A percentile compares a stretch with the other conserved stretches of the same genome.
Conservation (phyloP, 2,329 filamentous ascomycete species). For the Aspergillus unguis region DNA sequence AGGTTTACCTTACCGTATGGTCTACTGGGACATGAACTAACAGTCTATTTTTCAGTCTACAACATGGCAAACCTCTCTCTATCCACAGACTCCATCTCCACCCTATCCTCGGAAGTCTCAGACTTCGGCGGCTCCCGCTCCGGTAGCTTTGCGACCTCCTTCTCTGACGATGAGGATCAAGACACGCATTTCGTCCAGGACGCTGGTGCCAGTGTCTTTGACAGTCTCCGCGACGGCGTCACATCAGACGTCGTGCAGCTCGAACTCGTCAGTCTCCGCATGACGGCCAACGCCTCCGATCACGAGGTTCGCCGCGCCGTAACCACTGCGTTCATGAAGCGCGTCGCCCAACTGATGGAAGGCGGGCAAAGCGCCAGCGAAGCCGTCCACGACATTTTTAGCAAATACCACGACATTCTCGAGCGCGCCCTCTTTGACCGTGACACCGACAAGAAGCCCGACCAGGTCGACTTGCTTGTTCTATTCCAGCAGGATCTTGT, state of each 20-base stretch:
- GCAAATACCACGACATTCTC: conserved; percentile 61
- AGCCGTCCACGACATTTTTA: conserved; percentile 63
- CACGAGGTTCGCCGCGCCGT: conserved; percentile 83
- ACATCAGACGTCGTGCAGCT: conserved; percentile 82
- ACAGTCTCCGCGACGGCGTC: conserved; percentile 71
- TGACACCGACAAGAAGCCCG: conserved; percentile 51
- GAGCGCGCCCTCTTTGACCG: conserved; percentile 59
- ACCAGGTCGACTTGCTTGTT: conserved; percentile 82
- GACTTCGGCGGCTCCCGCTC: conserved; percentile 56
- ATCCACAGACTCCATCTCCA: conserved; percentile 59
- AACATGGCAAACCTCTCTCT: conserved; percentile 47
- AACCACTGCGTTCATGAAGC: conserved; percentile 78
- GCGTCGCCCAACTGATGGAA: conserved; percentile 68
- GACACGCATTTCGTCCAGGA: conserved; percentile 77
- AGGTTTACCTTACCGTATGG: conserved; percentile 15
- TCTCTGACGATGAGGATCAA: conserved; percentile 59
- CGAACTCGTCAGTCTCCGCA: conserved; percentile 89
- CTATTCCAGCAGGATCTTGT: conserved; percentile 77
- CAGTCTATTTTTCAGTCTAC: conserved; percentile 42
- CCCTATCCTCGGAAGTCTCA: conserved; percentile 56
- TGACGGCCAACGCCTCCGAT: conserved; percentile 86
- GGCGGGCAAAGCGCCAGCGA: conserved; percentile 57
- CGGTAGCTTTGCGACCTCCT: conserved; percentile 70
- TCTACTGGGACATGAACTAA: neutral
- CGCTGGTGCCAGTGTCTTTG: conserved; percentile 79